Percentiles rank a stretch among this genome's conserved stretches.
Conservation (phyloP, 2,329 filamentous ascomycete species). For the Hypoxylon sp. region DNA sequence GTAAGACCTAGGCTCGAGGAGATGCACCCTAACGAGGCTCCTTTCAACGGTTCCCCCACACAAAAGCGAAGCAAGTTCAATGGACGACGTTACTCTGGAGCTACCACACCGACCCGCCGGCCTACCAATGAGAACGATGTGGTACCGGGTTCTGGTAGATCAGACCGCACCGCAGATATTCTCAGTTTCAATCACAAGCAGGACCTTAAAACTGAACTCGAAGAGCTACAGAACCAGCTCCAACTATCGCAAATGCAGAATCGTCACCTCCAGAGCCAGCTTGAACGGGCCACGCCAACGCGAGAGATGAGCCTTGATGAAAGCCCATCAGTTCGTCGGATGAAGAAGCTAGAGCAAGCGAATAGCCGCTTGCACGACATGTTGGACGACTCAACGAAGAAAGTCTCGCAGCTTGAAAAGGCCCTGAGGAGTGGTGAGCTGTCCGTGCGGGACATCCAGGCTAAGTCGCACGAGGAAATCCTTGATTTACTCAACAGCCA, state of each 20-base stretch:
- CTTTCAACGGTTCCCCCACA: slow-evolving; percentile 81
- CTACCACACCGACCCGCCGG: slow-evolving; percentile 82
- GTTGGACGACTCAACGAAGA: slow-evolving; percentile 93
- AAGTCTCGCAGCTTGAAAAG: slow-evolving; percentile 90
- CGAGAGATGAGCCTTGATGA: slow-evolving; percentile 77
- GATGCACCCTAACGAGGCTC: slow-evolving; percentile 85
- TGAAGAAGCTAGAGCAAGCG: slow-evolving; percentile 92
- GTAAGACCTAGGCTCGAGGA: slow-evolving; percentile 86
- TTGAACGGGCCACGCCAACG: slow-evolving; percentile 77
- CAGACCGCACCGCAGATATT: slow-evolving; percentile 88
- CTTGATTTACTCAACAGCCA: slow-evolving; percentile 94
- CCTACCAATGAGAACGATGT: slow-evolving; percentile 75
- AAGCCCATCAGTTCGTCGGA: slow-evolving; percentile 82
- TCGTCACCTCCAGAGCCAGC: slow-evolving; percentile 88
- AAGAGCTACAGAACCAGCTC: slow-evolving; percentile 93
- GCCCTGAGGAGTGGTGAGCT: slow-evolving; percentile 89
- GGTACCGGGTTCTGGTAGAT: slow-evolving; percentile 81
- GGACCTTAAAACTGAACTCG: slow-evolving; percentile 91
- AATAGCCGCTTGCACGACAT: slow-evolving; percentile 94
- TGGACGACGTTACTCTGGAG: slow-evolving; percentile 76
- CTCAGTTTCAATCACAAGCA: slow-evolving; percentile 88
- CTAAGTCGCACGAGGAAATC: slow-evolving; percentile 93
- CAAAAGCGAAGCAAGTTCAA: slow-evolving; percentile 71
- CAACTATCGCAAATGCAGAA: slow-evolving; percentile 97
- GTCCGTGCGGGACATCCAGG: slow-evolving; percentile 90